These are phyloP conservation scores for Pichia sp. DNA, from an alignment of 1,139 yeast genomes.

Conservation along the genomic window DNA sequence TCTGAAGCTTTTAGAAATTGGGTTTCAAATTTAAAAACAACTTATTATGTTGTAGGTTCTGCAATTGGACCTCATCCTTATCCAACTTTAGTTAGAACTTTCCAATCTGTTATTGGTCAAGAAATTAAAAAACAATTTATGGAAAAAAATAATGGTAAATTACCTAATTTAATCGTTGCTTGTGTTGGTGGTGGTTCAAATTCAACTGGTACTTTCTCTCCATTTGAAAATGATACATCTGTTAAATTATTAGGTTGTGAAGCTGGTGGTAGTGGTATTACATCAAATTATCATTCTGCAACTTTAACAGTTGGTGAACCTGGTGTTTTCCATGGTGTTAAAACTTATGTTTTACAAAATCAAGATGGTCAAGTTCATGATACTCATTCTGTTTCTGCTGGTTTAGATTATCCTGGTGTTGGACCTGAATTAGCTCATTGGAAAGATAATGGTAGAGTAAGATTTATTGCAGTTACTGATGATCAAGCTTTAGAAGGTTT, in stretches of 20 bases:
- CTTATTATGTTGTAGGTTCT: slow-evolving; percentile 95
- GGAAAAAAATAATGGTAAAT: slow-evolving; percentile 65
- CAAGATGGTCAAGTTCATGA: slow-evolving; percentile 94
- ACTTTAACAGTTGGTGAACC: slow-evolving; percentile 88
- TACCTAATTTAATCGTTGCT: slow-evolving; percentile 93
- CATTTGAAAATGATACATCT: slow-evolving; percentile 73
- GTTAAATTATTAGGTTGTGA: slow-evolving; percentile 91
- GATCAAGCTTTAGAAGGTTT: slow-evolving; percentile 91
- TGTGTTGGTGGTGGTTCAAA: slow-evolving; percentile 99
- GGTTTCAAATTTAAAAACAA: slow-evolving; percentile 81
- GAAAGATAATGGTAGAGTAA: slow-evolving; percentile 91
- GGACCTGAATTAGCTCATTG: slow-evolving; percentile 97
- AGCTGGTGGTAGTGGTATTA: slow-evolving; percentile 98
- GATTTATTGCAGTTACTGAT: slow-evolving; percentile 87
- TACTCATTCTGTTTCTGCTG: slow-evolving; percentile 97
- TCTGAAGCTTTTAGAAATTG: slow-evolving; percentile 94
- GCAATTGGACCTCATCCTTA: slow-evolving; percentile 99
- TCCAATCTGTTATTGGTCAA: slow-evolving; percentile 94
- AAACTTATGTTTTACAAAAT: slow-evolving; percentile 86
- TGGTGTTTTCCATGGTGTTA: slow-evolving; percentile 98
- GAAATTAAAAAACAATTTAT: slow-evolving; percentile 91
- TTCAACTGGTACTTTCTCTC: slow-evolving; percentile 92
- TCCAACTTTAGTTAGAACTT: slow-evolving; percentile 95
- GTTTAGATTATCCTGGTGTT: slow-evolving; percentile 97
- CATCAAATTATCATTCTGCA: slow-evolving; percentile 84